These are phyloP conservation scores for Komagataella kurtzmanii DNA, from an alignment of 805 yeast species.

Conservation along the genomic window DNA sequence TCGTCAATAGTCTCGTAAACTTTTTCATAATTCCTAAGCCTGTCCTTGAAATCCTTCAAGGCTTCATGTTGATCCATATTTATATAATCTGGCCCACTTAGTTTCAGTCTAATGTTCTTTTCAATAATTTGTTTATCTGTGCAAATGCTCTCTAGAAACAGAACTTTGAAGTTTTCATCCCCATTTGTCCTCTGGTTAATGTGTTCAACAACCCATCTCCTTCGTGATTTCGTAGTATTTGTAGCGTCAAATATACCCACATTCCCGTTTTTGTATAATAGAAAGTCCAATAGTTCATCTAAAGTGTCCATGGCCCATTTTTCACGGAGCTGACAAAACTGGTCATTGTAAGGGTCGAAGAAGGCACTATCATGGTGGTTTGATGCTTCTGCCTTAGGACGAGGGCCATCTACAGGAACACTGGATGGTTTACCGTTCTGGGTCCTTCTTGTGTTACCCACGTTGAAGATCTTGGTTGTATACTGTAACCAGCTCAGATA, in stretches of 20 bases:
- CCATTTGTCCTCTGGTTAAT: conserved; percentile 19
- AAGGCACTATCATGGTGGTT: conserved; percentile 22
- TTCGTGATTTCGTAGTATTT: conserved; percentile 33
- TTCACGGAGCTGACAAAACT: conserved; percentile 31
- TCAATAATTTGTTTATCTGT: conserved; percentile 70
- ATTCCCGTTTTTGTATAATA: conserved; percentile 27
- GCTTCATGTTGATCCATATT: conserved; percentile 77
- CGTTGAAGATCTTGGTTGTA: conserved; percentile 55
- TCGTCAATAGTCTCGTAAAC: conserved; percentile 89
- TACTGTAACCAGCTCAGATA: conserved; percentile 49
- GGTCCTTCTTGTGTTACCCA: conserved; percentile 58
- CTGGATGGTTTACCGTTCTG: conserved; percentile 29
- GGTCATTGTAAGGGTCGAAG: conserved; percentile 28
- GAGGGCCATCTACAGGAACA: conserved; percentile 22
- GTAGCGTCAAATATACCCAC: conserved; percentile 52
- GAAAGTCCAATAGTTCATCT: conserved; percentile 25
- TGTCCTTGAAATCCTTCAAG: conserved; percentile 64
- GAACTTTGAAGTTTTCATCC: conserved; percentile 16
- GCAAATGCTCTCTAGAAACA: conserved; percentile 67
- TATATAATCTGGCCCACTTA: conserved; percentile 87
- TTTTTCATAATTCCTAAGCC: conserved; percentile 72
- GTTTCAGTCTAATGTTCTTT: conserved; percentile 70
- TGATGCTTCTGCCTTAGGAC: conserved; percentile 3
- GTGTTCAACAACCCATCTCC: conserved; percentile 24
- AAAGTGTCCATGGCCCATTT: conserved; percentile 39